These are phyloP conservation scores for Arachis hypogaea DNA, from an alignment of 306 rosid species.

Conservation along the genomic window DNA sequence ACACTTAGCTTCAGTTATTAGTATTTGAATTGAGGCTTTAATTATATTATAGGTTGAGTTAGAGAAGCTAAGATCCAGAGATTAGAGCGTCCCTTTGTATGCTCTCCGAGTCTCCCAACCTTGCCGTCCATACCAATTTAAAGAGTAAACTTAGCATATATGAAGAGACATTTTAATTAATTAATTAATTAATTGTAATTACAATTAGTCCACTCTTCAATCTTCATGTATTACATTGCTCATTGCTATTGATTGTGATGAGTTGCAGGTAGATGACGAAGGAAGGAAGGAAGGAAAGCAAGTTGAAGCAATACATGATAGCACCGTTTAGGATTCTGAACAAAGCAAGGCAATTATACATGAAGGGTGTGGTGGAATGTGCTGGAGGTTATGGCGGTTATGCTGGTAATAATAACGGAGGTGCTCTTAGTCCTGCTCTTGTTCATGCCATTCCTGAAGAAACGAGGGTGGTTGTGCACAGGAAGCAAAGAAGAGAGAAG, in stretches of 20 bases:
- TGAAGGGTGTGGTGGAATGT: conserved; percentile 42
- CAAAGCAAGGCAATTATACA: conserved; percentile 45
- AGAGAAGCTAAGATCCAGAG: neutral
- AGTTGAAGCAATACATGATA: conserved; percentile 17
- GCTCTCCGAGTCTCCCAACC: conserved; percentile 3
- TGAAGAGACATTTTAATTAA: neutral
- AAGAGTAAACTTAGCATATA: neutral
- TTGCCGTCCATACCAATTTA: conserved; percentile 32
- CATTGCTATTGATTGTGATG: too few species aligned
- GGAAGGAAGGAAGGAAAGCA: conserved; percentile 18
- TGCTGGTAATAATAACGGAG: neutral
- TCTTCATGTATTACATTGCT: too few species aligned
- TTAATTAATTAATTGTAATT: neutral
- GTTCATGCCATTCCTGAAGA: conserved; percentile 6
- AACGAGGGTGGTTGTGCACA: conserved; percentile 6
- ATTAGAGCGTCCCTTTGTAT: neutral
- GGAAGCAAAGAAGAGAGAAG: conserved; percentile 26
- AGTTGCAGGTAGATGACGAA: neutral
- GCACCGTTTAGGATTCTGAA: conserved; percentile 47
- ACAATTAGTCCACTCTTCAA: conserved; percentile 7
- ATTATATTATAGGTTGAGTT: too few species aligned
- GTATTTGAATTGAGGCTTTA: too few species aligned
- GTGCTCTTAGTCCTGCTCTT: neutral
- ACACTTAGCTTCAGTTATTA: too few species aligned
- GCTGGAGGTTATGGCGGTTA: conserved; percentile 39